Evolutionary conservation across 2,329 filamentous ascomycete species (phyloP), one percentile per base, ranked within the genome.

Genomic region (Fusarium abutilonis): DNA sequence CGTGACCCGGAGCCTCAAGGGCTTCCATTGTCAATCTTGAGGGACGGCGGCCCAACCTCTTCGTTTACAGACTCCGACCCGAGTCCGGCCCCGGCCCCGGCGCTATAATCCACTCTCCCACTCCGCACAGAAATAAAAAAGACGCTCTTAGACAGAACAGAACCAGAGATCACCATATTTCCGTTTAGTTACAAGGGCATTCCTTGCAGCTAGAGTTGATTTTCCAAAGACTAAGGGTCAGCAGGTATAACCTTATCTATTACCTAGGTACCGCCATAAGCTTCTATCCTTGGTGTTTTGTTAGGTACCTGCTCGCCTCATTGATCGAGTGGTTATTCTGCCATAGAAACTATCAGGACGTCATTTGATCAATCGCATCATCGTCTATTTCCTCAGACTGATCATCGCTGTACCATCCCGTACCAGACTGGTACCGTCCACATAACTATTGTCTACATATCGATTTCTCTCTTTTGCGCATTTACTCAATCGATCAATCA

Each of bases 1-100:
- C 43, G 34, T 32, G 19, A 48, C 35, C 35, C 35, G 35, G 43
- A 49, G 31, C 39, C 34, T 49, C 23, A 29, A 29, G 28, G 28
- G 23, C 23, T 52, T 23, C 52, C 49, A 53, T 15, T 45, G 36
- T 23, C 45, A 40, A 48, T 43, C 47, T 40, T 43, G 48, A 15
- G 14, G 50, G 45, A 59, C 51, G 42, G 51, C 51, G 14, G 56
- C 61, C 61, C 61, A 64, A 65, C 59, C 46, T 62, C 56, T 56
- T 60, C 56, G 52, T 51, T 47, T 57, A 36, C 45, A 63, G 66
- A 55, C 66, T 56, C 49, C 51, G 66, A 54, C 66, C 66, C 57
- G 66, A 68, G 51, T 55, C 66, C 66, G 66, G 67, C 40, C 61
- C 64, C 66, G 64, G 66, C 53, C 55, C 64, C 67, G 67, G 59